Evolutionary conservation across 345 rosid species (phyloP), one percentile per base, ranked within the genome.

Genomic region (Sisymbrium altissimum): DNA sequence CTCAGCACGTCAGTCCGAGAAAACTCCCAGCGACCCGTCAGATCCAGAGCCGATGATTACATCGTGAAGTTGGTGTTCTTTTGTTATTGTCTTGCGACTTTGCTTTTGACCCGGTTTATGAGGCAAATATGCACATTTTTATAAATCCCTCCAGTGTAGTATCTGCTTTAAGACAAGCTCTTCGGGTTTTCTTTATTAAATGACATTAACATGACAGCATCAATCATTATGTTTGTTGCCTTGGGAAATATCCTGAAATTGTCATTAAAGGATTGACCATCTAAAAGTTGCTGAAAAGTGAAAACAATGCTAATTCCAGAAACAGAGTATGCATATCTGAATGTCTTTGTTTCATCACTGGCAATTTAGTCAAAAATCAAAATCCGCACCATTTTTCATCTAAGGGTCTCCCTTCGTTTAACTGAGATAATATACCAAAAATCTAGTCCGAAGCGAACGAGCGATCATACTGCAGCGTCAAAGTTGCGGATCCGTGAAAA

Each of bases 21-120:
- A 82, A 77, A 62, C 84, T 67, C 27, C 74, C 12, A 33, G 71
- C 8, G 96, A 88, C 72, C 59, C 84, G 40, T 90, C 93, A 25
- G 89, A 68, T 15, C 93, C 98, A 32, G 99, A 92, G 71, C 99
- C 99, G 36, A 96, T 96, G 99, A 83, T 92, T 15, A 97, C 94
- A 82, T 71, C 96, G 46, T 95, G 84, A 92, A 77, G 69, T 45
- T 74, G 43, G 14, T 50, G 17, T 46, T 62, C 55, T 64, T 56
- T 48, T 30, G 71, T 46, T 41, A 27, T 2, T 21, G 38, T 57
- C 41, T 77, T 49, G 3, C 30, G 62, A 57, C 63, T 77, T 39
- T 48, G 2, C 25, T 56, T 65, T 56, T 77, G 64, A 52, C 49
- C 69, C 35, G 33, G 73, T 67, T 66, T n/a, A 67, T 67, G 73